A percentile compares a stretch with the other conserved stretches of the same genome.
Evolutionary conservation across 75 land plant species (phyloP).

Genomic region (Cryptomeria japonica): DNA sequence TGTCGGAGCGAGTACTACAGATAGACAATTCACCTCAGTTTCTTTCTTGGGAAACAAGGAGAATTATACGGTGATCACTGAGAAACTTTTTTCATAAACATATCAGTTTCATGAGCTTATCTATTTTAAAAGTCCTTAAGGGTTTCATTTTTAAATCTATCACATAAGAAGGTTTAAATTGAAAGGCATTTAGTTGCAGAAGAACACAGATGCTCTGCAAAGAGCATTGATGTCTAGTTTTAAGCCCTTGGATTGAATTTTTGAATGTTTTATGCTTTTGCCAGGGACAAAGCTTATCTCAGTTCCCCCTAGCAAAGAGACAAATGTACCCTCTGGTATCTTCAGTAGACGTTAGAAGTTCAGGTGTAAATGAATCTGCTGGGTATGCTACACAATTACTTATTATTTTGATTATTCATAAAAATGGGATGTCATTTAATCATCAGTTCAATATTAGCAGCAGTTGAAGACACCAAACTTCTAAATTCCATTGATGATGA

Average conservation of each 20-base stretch:
- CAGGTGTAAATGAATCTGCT: neutral
- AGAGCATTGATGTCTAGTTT: neutral
- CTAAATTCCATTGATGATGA: neutral
- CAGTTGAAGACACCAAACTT: neutral
- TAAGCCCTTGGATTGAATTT: neutral
- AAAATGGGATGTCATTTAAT: neutral
- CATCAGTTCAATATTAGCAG: neutral
- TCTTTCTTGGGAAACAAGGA: slow-evolving; percentile 14
- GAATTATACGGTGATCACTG: neutral
- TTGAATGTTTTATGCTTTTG: neutral
- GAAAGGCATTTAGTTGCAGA: neutral
- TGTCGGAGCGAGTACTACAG: slow-evolving; percentile 28
- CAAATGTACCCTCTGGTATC: slow-evolving; percentile 24
- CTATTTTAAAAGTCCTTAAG: neutral
- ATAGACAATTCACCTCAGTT: slow-evolving; percentile 20
- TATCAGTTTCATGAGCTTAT: too few relatives aligned
- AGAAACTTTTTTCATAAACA: neutral
- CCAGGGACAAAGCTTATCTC: slow-evolving; percentile 8
- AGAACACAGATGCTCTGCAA: neutral
- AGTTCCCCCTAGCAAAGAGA: neutral
- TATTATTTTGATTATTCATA: neutral
- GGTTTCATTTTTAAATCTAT: neutral
- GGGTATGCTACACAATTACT: slow-evolving; percentile 1
- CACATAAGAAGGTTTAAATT: neutral
- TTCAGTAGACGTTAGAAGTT: slow-evolving; percentile 4